Conservation (phyloP, 352 stramenopile genomes). For the Phytopythium vexans region DNA sequence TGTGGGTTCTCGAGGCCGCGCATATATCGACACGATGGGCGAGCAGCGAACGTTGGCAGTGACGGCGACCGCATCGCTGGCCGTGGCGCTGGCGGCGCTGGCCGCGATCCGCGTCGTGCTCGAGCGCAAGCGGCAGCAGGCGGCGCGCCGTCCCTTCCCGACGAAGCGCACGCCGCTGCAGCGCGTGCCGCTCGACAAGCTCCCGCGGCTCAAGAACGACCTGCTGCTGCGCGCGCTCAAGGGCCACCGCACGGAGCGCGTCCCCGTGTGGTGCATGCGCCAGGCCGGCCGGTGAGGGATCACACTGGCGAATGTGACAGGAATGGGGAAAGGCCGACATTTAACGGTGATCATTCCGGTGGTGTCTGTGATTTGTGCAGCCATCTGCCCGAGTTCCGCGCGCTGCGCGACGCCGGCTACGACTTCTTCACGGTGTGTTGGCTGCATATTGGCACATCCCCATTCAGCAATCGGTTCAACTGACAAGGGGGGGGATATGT, state of each 20-base stretch:
- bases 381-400: conserved; percentile 87
- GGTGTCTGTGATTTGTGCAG: conserved; percentile 19
- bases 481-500: background rate
- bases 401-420: conserved; percentile 76
- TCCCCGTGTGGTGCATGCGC: conserved; percentile 97
- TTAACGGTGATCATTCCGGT: too few relatives aligned
- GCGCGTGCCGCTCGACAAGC: conserved; percentile 57
- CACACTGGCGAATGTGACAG: too few relatives aligned
- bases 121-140: conserved; percentile 46
- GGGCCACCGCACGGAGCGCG: conserved; percentile 86
- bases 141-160: conserved; percentile 47
- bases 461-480: background rate
- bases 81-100: conserved; percentile 41
- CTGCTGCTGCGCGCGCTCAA: conserved; percentile 82
- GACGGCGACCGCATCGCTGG: conserved; percentile 12
- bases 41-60: too few relatives aligned
- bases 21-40: too few relatives aligned
- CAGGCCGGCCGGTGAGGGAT: conserved; percentile 92
- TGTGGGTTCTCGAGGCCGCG: background rate
- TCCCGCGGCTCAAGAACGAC: conserved; percentile 90
- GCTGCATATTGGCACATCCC: conserved; percentile 2
- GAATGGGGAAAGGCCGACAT: too few relatives aligned
- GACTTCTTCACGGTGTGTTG: conserved; percentile 86
- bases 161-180: conserved; percentile 64
- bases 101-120: conserved; percentile 61